Evolutionary conservation across 2,329 filamentous ascomycete genomes (phyloP), one percentile per base, ranked within the genome.

Genomic region (Huntiella savannae): DNA sequence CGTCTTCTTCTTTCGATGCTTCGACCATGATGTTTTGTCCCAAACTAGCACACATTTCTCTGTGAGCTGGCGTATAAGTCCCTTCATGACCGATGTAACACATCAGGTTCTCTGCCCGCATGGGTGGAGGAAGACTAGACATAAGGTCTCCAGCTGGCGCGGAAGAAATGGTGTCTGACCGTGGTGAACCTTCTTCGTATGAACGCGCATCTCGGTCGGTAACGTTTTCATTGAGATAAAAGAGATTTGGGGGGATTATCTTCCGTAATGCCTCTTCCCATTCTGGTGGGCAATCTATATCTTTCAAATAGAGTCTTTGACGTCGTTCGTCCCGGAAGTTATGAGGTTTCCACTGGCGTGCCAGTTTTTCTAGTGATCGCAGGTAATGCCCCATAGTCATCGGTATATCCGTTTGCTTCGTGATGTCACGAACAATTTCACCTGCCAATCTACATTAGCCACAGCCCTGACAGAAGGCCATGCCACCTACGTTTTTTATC

Each of bases 1-100:
- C 83, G 43, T 81, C 69, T 46, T 79, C 73, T 13, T 73, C 66
- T 28, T 28, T 37, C 1, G 88, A 96, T 2, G 86, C 77, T 53
- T 95, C 85, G 2, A 98, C 86, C 91, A 98, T 96, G 54, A 98
- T 88, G 57, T 98, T 98, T 54, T 98, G 91, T 0, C 91, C 88
- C 10, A 96, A 65, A 33, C 82, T 93, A 10, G 85, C 91, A 60
- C 91, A 98, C 91, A 98, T 98, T 60, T 98, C 91, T 53, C 85
- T 77, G 62, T 98, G 91, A 1, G 87, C 79, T 7, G 91, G 88
- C 0, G 91, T 98, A 57, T 88, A 96, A 1, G 91, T 98, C 4
- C 91, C 91, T 64, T 98, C 91, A 55, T 96, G 88, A 0, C 91
- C 91, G 55, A 96, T 80, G 56, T 98, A 98, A 59, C 88, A 96